Conservation (phyloP, 1,284 basidiomycete genomes). For the Fomitiporia mediterranea region DNA sequence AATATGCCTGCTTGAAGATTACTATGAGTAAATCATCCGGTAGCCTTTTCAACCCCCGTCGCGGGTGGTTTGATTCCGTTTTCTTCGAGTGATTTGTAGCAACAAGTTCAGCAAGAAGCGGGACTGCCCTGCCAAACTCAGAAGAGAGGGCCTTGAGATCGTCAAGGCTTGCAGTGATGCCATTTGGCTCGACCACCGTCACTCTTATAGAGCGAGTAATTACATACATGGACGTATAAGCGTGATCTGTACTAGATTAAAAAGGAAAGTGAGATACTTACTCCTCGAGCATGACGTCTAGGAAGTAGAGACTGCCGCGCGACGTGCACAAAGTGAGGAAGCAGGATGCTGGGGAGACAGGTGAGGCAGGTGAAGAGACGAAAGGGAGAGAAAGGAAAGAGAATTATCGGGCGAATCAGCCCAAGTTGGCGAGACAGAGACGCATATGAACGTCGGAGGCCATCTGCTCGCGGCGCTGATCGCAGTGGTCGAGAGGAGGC, state of each 20-base stretch:
- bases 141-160: slow-evolving; percentile 8
- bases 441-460: no score
- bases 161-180: neutral
- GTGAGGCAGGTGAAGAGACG: neutral
- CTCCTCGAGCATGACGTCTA: neutral
- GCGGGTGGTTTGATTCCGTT: neutral
- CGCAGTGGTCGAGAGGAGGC: no score
- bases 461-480: no score
- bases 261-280: neutral
- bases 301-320: neutral
- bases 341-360: neutral
- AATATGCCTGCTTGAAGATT: slow-evolving; percentile 11
- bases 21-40: slow-evolving; percentile 9
- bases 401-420: neutral
- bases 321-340: neutral
- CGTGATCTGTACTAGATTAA: neutral
- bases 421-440: no score
- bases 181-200: slow-evolving; percentile 1
- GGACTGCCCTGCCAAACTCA: slow-evolving; percentile 7
- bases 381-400: neutral
- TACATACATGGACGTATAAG: neutral
- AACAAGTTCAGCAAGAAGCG: slow-evolving; percentile 8
- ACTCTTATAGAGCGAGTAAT: neutral
- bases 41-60: slow-evolving; percentile 1
- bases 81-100: neutral